These are phyloP conservation scores for Ligustrum vulgare DNA, from an alignment of 257 asterid genomes.

Conservation along the genomic window DNA sequence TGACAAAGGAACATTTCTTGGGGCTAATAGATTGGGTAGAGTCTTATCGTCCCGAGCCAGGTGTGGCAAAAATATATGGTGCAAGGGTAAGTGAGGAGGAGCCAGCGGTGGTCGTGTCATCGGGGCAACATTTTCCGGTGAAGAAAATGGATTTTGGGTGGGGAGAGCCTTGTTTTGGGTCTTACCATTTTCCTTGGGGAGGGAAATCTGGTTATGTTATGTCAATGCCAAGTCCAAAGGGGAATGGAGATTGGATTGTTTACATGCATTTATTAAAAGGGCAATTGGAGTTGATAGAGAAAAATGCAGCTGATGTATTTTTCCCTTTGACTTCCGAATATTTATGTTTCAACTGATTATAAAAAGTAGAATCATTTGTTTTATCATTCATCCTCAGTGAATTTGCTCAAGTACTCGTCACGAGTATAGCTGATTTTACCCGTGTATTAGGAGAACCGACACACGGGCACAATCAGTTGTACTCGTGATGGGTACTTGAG, in stretches of 20 bases:
- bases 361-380: too few relatives aligned
- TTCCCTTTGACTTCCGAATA: constrained; percentile 40
- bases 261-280: constrained; percentile 55
- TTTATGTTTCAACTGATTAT: constrained; percentile 22
- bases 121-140: constrained; percentile 51
- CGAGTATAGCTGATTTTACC: too few relatives aligned
- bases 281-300: constrained; percentile 55
- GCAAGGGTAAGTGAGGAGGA: constrained; percentile 36
- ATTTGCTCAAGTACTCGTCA: too few relatives aligned
- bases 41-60: constrained; percentile 58
- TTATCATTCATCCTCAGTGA: too few relatives aligned
- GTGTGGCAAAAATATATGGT: constrained; percentile 44
- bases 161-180: constrained; percentile 58
- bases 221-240: constrained; percentile 65
- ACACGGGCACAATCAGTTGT: too few relatives aligned
- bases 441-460: too few relatives aligned
- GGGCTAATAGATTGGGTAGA: constrained; percentile 76
- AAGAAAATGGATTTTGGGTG: constrained; percentile 59
- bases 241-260: constrained; percentile 79
- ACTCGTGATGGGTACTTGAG: too few relatives aligned
- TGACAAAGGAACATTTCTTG: constrained; percentile 61
- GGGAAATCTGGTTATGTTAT: constrained; percentile 66
- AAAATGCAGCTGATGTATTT: constrained; percentile 42
- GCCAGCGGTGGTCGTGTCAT: constrained; percentile 65
- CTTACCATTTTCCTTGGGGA: constrained; percentile 73